Percentiles rank a stretch among this genome's conserved stretches.
These are phyloP conservation scores for Aspergillus chevalieri DNA, from an alignment of 2,329 filamentous ascomycete species.

Conservation along the genomic window DNA sequence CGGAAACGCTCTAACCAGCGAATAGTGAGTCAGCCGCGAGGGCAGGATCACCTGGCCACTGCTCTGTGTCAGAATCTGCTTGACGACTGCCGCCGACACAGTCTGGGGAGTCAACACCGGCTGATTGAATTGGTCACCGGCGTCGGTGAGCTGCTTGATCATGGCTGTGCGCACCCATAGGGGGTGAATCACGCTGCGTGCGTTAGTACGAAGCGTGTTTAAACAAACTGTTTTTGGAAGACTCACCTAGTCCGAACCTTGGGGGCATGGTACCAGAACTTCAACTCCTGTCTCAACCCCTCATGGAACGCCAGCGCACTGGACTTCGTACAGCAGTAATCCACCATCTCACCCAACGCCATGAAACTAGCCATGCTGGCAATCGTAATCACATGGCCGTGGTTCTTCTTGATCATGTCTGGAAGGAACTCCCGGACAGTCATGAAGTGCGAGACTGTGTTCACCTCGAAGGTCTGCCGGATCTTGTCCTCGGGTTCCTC, in stretches of 20 bases:
- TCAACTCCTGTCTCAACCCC: constrained; percentile 35
- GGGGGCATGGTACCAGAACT: constrained; percentile 29
- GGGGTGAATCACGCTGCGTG: constrained; percentile 25
- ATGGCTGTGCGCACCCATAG: constrained; percentile 48
- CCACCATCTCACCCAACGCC: constrained; percentile 43
- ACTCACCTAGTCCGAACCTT: constrained; percentile 34
- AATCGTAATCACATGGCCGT: constrained; percentile 53
- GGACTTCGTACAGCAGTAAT: constrained; percentile 50
- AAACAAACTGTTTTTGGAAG: not conserved
- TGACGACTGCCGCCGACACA: constrained; percentile 45
- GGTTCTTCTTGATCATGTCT: constrained; percentile 45
- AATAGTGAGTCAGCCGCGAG: constrained; percentile 21
- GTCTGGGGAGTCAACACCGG: constrained; percentile 30
- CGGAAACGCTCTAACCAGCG: constrained; percentile 29
- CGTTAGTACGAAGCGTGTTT: constrained; percentile 1
- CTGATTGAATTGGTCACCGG: constrained; percentile 26
- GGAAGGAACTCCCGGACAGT: constrained; percentile 49
- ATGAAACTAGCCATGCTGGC: constrained; percentile 50
- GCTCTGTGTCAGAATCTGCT: constrained; percentile 45
- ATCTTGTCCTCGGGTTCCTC: constrained; percentile 40
- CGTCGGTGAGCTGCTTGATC: constrained; percentile 31
- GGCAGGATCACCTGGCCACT: constrained; percentile 48
- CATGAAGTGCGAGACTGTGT: constrained; percentile 47
- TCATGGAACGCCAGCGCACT: constrained; percentile 51
- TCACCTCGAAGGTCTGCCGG: constrained; percentile 47